Evolutionary conservation across 139 green algal species (phyloP).

Genomic region (Marvania coccoides): DNA sequence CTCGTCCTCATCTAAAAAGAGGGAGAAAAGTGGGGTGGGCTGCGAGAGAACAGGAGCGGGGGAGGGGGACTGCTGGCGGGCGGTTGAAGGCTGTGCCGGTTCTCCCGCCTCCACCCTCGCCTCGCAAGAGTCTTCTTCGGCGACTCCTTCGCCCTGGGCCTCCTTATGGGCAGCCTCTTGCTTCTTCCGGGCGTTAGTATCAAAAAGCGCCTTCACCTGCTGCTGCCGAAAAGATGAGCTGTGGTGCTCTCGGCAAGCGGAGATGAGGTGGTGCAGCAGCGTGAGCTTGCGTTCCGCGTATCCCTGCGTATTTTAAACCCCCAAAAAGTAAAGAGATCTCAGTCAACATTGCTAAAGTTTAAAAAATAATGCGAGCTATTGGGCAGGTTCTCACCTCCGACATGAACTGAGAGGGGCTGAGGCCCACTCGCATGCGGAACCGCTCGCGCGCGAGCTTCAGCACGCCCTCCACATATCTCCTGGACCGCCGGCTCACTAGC

Average conservation of each 20-base stretch:
- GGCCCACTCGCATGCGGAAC: constrained; percentile 41
- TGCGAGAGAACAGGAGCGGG: no score
- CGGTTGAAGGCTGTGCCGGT: no score
- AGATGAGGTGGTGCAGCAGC: constrained; percentile 47
- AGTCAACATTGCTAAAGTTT: not conserved
- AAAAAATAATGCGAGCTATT: not conserved
- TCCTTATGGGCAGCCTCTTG: no score
- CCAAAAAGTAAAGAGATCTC: not conserved
- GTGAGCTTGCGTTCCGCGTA: constrained; percentile 74
- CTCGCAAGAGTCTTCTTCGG: no score
- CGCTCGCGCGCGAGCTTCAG: constrained; percentile 56
- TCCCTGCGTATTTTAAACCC: constrained; percentile 25
- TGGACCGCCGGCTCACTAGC: not conserved
- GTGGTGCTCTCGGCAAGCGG: constrained; percentile 46
- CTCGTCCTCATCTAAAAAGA: no score
- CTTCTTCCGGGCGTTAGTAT: no score
- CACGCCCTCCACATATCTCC: constrained; percentile 49
- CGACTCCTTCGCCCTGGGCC: no score
- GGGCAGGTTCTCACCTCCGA: constrained; percentile 35
- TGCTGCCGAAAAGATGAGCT: constrained; percentile 45
- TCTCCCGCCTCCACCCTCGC: no score
- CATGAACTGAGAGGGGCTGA: constrained; percentile 65
- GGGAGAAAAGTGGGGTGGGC: no score
- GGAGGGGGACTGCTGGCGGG: no score
- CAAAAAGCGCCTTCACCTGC: constrained; percentile 32